These are phyloP conservation scores for Solanum pennellii DNA, from an alignment of 257 asterid species.

Conservation along the genomic window DNA sequence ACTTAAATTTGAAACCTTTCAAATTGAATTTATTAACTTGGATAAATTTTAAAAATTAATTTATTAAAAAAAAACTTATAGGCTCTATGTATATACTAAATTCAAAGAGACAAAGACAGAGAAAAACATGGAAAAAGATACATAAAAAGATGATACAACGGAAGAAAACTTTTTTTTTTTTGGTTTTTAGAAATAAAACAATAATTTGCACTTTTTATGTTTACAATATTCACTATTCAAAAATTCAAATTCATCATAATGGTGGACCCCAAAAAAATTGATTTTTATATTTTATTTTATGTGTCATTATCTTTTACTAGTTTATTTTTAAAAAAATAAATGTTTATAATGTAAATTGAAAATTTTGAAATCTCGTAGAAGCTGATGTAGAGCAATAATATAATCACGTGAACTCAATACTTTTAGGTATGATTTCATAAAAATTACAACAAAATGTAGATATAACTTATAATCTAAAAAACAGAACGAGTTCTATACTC, in stretches of 20 bases:
- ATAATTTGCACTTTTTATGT: background rate
- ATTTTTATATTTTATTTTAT: background rate
- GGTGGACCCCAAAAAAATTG: background rate
- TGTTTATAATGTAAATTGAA: background rate
- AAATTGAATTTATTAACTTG: background rate
- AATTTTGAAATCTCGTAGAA: background rate
- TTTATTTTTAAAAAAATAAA: background rate
- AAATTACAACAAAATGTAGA: background rate
- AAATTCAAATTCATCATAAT: background rate
- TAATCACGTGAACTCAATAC: background rate
- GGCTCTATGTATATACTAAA: background rate
- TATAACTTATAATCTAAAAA: background rate
- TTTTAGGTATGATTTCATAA: too few species aligned
- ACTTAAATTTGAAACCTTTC: too few species aligned
- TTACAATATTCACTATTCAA: background rate
- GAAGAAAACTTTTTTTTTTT: background rate
- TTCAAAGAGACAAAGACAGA: background rate
- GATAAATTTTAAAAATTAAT: background rate
- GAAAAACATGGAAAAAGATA: background rate
- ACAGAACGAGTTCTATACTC: too few species aligned
- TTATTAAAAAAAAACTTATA: background rate
- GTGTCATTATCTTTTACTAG: background rate
- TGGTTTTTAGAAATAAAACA: background rate
- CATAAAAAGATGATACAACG: background rate
- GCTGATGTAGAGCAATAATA: fast-evolving